These are phyloP conservation scores for Penicillium paradoxum DNA, from an alignment of 495 filamentous ascomycete genomes.

Conservation along the genomic window DNA sequence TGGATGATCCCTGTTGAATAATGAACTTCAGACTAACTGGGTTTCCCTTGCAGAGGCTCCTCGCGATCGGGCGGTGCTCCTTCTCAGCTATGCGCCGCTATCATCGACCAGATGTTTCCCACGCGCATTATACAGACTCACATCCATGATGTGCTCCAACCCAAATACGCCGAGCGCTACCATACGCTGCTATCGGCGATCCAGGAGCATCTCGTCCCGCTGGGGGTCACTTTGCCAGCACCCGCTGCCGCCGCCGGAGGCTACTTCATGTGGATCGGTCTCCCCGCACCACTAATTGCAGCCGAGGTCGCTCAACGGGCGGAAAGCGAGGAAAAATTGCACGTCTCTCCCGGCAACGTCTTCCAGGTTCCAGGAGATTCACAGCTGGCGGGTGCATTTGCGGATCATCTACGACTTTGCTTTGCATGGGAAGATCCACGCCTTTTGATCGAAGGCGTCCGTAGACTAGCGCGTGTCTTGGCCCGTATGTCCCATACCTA, in stretches of 20 bases:
- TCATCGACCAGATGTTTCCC: slow-evolving; percentile 56
- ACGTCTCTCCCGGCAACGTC: slow-evolving; percentile 57
- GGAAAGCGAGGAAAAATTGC: slow-evolving; percentile 52
- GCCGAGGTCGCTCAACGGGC: slow-evolving; percentile 51
- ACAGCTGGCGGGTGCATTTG: slow-evolving; percentile 41
- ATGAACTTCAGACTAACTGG: slow-evolving; percentile 1
- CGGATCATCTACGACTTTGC: slow-evolving; percentile 56
- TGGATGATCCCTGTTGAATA: not conserved
- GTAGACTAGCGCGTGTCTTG: slow-evolving; percentile 48
- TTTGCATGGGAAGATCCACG: slow-evolving; percentile 71
- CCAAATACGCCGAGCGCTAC: slow-evolving; percentile 55
- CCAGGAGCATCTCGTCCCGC: slow-evolving; percentile 47
- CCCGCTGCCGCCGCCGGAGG: slow-evolving; percentile 50
- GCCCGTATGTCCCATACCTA: slow-evolving; percentile 1
- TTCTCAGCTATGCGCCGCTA: slow-evolving; percentile 62
- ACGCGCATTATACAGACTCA: slow-evolving; percentile 46
- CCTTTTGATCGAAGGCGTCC: slow-evolving; percentile 63
- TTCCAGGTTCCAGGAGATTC: slow-evolving; percentile 64
- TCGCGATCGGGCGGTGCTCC: slow-evolving; percentile 72
- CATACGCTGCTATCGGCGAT: slow-evolving; percentile 50
- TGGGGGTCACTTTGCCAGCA: slow-evolving; percentile 51
- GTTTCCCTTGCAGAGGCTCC: slow-evolving; percentile 47
- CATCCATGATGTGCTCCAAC: slow-evolving; percentile 45
- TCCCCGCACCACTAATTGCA: slow-evolving; percentile 51
- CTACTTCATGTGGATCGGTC: slow-evolving; percentile 74